Evolutionary conservation across 352 stramenopile species (phyloP).

Genomic region (Globisporangium radiosum): DNA sequence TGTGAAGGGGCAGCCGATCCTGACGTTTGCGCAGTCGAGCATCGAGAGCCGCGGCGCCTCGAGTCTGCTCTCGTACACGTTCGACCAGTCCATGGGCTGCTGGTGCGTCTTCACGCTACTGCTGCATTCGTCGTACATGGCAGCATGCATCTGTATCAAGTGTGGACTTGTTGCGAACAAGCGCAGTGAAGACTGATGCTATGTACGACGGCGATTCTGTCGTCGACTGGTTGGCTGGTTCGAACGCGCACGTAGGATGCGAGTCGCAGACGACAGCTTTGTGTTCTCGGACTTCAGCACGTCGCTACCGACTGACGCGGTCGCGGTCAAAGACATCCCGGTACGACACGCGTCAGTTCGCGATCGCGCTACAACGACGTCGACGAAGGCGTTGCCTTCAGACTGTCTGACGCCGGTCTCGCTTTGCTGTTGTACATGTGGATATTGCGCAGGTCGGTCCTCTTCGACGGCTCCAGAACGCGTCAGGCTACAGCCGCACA

Average conservation of each 20-base stretch:
- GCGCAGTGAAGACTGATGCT: too few species aligned
- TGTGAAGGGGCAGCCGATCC: conserved; percentile 58
- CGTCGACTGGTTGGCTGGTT: too few species aligned
- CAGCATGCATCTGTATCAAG: too few species aligned
- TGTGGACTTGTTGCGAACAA: too few species aligned
- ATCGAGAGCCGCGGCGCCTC: conserved; percentile 38
- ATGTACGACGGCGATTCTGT: too few species aligned
- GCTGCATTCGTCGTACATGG: too few species aligned
- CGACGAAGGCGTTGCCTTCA: too few species aligned
- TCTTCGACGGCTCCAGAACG: conserved; percentile 75
- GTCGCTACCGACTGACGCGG: conserved; percentile 62
- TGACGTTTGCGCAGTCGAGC: conserved; percentile 75
- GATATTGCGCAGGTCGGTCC: conserved; percentile 43
- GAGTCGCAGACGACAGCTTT: conserved; percentile 79
- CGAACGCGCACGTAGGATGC: conserved; percentile 44
- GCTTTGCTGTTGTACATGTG: background rate
- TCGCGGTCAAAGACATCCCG: conserved; percentile 54
- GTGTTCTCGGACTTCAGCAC: conserved; percentile 82
- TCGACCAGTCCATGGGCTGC: conserved; percentile 57
- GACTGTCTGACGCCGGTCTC: background rate
- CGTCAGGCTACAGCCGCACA: conserved; percentile 63
- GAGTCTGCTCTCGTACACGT: conserved; percentile 74
- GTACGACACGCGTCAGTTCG: conserved; percentile 19
- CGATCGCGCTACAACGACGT: too few species aligned
- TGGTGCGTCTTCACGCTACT: conserved; percentile 34